Evolutionary conservation across 306 rosid genomes (phyloP), one percentile per base, ranked within the genome.

Genomic region (Rubus parviflorus): DNA sequence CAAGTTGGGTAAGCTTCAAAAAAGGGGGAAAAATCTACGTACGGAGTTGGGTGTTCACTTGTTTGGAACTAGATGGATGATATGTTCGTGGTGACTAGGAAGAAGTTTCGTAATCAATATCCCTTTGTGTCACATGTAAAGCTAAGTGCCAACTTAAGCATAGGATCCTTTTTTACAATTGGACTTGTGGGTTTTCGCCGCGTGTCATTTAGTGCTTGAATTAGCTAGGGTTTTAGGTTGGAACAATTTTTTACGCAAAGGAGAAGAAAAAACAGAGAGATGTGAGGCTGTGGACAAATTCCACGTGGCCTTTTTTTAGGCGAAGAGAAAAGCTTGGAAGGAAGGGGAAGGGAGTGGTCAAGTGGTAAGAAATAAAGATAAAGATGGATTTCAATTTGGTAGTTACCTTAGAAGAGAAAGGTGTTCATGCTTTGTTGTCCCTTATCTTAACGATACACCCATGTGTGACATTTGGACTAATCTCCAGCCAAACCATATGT

Each of bases 231-330:
- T 67, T 42, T 65, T 45, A 23, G 73, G 43, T 68, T 68, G 56
- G 19, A 30, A 2, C 10, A 16, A 80, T 64, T 77, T 86, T 82
- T 79, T 82, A 84, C 77, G 90, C 64, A 68, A 76, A 5, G 10
- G 49, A 79, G 87, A 79, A 86, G 79, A 15, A 68, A 70, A 61
- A 45, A 13, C 75, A 43, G 48, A 22, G 35, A 0, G 43, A n/a
- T 41, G 65, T 49, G 77, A 22, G 77, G 7, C 41, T 52, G 89
- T 81, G 89, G 84, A 81, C 88, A 72, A 61, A 14, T 37, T 13
- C 6, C 41, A 41, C 46, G 6, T 64, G 47, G 48, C 70, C 0
- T 16, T 1, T 3, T n/a, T 1, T 23, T 42, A 74, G 56, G 57
- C 14, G 15, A 35, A 14, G 41, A 35, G 67, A 14, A 25, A 60